A percentile compares a stretch with the other conserved stretches of the same genome.
phyloP scores from a whole-genome alignment of 805 yeast genomes.

The Hanseniaspora valbyensis region DNA sequence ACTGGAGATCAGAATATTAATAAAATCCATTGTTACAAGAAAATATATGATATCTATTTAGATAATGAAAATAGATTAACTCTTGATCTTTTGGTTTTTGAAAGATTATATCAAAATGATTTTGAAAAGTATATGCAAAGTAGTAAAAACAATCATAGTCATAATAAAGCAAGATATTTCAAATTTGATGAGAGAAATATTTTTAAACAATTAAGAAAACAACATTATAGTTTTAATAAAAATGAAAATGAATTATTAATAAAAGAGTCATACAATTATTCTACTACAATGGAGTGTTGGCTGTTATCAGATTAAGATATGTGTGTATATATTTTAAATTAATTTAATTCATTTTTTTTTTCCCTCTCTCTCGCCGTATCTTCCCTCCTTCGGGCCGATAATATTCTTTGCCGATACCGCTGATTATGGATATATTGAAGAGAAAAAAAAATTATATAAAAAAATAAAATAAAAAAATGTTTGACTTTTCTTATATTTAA shows the following conservation, averaged over 20 bases:
- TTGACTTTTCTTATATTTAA: no score
- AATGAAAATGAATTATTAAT: background rate
- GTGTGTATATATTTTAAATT: background rate
- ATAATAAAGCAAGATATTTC: background rate
- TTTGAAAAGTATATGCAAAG: background rate
- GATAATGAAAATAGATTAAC: background rate
- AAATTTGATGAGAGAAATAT: background rate
- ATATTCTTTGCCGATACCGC: no score
- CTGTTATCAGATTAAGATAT: background rate
- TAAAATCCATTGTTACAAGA: conserved; percentile 24
- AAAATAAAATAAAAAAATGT: no score
- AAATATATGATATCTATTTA: conserved; percentile 19
- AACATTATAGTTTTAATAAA: background rate
- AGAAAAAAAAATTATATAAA: no score
- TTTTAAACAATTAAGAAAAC: conserved; percentile 4
- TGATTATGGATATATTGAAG: no score
- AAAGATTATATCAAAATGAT: background rate
- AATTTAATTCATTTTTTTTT: background rate
- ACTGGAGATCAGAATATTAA: conserved; percentile 21
- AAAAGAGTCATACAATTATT: background rate
- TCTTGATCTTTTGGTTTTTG: background rate
- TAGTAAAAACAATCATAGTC: background rate
- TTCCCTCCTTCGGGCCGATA: no score
- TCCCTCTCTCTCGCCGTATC: no score
- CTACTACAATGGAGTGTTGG: conserved; percentile 4